Evolutionary conservation across 2,329 filamentous ascomycete genomes (phyloP).

Genomic region (Penicillium sp.): DNA sequence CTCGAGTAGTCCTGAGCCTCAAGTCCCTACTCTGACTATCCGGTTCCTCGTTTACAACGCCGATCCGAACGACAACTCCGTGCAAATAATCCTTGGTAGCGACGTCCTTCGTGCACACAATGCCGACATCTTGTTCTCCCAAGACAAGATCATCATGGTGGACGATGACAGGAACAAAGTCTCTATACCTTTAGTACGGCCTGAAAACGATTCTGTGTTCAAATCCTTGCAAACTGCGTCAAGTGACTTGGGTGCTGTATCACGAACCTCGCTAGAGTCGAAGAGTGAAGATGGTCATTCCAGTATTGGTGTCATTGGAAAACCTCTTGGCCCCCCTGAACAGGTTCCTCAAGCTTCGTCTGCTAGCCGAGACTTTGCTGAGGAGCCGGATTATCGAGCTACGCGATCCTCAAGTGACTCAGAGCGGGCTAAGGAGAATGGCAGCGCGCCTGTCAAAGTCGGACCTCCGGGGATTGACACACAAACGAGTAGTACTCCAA

Average conservation of each 20-base stretch:
- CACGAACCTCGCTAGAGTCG: slow-evolving; percentile 9
- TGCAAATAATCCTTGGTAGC: slow-evolving; percentile 88
- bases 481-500: slow-evolving; percentile 31
- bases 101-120: slow-evolving; percentile 85
- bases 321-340: slow-evolving; percentile 29
- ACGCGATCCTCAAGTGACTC: slow-evolving; percentile 17
- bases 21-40: slow-evolving; percentile 80
- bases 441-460: slow-evolving; percentile 19
- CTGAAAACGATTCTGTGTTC: slow-evolving; percentile 83
- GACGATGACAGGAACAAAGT: slow-evolving; percentile 86
- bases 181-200: slow-evolving; percentile 87
- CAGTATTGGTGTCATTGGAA: slow-evolving; percentile 40
- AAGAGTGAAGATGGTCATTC: slow-evolving; percentile 27
- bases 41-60: slow-evolving; percentile 74
- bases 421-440: slow-evolving; percentile 17
- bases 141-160: slow-evolving; percentile 85
- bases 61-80: slow-evolving; percentile 57
- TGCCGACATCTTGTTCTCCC: slow-evolving; percentile 89
- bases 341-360: slow-evolving; percentile 33
- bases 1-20: slow-evolving; percentile 72
- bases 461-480: slow-evolving; percentile 38
- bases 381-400: slow-evolving; percentile 31
- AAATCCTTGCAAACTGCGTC: slow-evolving; percentile 72
- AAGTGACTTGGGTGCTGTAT: slow-evolving; percentile 19
- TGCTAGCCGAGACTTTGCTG: slow-evolving; percentile 29